Evolutionary conservation across 371 early-diverging fungal species (phyloP).

Genomic region (Mortierella sp.): DNA sequence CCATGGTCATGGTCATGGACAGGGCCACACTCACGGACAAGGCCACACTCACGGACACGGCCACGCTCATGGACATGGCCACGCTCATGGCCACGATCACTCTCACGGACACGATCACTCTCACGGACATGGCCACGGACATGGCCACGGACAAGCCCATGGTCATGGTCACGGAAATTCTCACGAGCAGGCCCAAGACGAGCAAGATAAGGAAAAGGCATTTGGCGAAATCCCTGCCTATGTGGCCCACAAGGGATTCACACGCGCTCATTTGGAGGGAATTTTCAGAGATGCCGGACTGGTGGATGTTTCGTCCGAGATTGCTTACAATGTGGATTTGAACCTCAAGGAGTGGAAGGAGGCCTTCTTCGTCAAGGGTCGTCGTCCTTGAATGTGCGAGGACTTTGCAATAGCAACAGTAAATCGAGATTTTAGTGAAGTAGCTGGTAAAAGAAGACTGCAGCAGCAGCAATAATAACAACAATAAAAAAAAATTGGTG

Average conservation of each 20-base stretch:
- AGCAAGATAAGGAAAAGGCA: background rate
- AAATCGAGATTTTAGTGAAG: too few species aligned
- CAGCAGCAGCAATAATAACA: background rate
- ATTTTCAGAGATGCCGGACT: conserved; percentile 32
- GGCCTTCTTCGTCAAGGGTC: conserved; percentile 32
- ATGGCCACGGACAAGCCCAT: too few species aligned
- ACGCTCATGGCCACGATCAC: background rate
- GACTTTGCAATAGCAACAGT: too few species aligned
- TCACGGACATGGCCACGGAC: too few species aligned
- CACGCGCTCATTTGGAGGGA: conserved; percentile 5
- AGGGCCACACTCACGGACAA: conserved; percentile 16
- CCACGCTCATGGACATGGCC: conserved; percentile 12
- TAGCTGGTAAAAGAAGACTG: background rate
- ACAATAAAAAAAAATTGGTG: too few species aligned
- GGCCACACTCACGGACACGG: conserved; percentile 13
- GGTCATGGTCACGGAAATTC: conserved; percentile 8
- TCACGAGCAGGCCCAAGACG: conserved; percentile 3
- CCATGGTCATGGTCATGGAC: conserved; percentile 6
- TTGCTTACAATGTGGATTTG: conserved; percentile 11
- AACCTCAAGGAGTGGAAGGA: conserved; percentile 10
- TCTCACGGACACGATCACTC: background rate
- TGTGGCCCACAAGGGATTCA: conserved; percentile 39
- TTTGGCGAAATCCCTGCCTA: conserved; percentile 14
- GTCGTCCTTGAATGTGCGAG: conserved; percentile 22
- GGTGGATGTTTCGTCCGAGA: conserved; percentile 24